Evolutionary conservation across 768 basidiomycete genomes (phyloP).

Genomic region (Myochromella boudieri): DNA sequence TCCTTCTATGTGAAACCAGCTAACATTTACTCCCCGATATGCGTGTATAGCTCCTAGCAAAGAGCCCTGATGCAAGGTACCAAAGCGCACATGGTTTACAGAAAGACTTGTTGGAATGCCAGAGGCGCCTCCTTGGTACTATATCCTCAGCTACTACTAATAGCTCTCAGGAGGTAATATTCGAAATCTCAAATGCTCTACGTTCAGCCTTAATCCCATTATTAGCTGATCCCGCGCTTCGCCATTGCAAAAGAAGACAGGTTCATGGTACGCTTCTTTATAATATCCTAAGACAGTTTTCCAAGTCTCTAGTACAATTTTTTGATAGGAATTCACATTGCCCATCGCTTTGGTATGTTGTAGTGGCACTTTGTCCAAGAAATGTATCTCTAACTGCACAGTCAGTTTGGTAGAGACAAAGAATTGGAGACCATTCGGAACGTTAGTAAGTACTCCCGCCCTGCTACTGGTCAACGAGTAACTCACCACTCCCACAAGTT

Average conservation of each 20-base stretch:
- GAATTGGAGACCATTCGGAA: constrained; percentile 68
- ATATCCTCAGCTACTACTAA: constrained; percentile 59
- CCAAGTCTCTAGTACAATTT: background rate
- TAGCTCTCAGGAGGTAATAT: constrained; percentile 52
- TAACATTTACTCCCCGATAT: constrained; percentile 8
- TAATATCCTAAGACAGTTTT: background rate
- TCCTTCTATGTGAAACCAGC: background rate
- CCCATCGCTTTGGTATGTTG: constrained; percentile 58
- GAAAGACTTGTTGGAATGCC: constrained; percentile 66
- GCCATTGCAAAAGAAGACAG: constrained; percentile 66
- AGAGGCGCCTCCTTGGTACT: constrained; percentile 57
- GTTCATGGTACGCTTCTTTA: constrained; percentile 47
- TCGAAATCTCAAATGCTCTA: no score
- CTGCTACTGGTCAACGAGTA: background rate
- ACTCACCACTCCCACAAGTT: constrained; percentile 26
- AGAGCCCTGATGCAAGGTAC: constrained; percentile 67
- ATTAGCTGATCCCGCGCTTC: constrained; percentile 66
- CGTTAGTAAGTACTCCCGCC: constrained; percentile 50
- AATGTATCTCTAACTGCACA: constrained; percentile 1
- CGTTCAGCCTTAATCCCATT: no score
- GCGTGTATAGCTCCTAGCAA: constrained; percentile 53
- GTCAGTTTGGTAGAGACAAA: constrained; percentile 67
- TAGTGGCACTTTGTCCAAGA: background rate
- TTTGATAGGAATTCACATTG: constrained; percentile 74
- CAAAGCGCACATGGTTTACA: constrained; percentile 73